These are phyloP conservation scores for Dioscorea cayenensis DNA, from an alignment of 116 monocot species.

Conservation along the genomic window DNA sequence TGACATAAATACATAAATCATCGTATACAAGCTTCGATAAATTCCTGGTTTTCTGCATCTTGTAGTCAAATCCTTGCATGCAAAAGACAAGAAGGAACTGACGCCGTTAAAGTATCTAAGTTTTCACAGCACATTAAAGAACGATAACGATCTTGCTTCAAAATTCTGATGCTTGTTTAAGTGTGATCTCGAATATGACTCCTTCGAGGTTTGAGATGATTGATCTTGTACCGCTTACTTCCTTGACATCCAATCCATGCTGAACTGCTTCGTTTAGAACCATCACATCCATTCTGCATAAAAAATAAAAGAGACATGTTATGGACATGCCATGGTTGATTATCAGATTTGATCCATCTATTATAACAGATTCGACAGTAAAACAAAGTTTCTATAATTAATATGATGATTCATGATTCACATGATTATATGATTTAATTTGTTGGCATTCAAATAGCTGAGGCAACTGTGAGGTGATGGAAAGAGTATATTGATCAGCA, in stretches of 20 bases:
- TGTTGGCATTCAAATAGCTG: background rate
- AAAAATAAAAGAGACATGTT: background rate
- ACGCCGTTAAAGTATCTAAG: too few species aligned
- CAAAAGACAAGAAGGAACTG: too few species aligned
- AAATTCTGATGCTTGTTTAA: conserved; percentile 7
- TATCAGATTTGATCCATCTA: background rate
- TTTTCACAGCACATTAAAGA: too few species aligned
- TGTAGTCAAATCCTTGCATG: too few species aligned
- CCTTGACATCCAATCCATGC: conserved; percentile 64
- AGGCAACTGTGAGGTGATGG: too few species aligned
- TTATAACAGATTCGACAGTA: background rate
- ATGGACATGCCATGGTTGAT: background rate
- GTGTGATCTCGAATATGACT: conserved; percentile 76
- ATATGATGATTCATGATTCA: background rate
- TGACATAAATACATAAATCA: too few species aligned
- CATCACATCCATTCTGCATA: conserved; percentile 74
- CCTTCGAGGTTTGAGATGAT: conserved; percentile 70
- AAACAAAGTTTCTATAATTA: background rate
- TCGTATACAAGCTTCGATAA: too few species aligned
- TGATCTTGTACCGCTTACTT: conserved; percentile 63
- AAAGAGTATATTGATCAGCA: background rate
- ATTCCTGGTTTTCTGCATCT: too few species aligned
- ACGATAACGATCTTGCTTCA: too few species aligned
- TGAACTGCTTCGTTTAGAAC: conserved; percentile 53
- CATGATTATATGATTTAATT: background rate